These are phyloP conservation scores for Helicosporidium sp. DNA, from an alignment of 139 green algal genomes.

Conservation along the genomic window DNA sequence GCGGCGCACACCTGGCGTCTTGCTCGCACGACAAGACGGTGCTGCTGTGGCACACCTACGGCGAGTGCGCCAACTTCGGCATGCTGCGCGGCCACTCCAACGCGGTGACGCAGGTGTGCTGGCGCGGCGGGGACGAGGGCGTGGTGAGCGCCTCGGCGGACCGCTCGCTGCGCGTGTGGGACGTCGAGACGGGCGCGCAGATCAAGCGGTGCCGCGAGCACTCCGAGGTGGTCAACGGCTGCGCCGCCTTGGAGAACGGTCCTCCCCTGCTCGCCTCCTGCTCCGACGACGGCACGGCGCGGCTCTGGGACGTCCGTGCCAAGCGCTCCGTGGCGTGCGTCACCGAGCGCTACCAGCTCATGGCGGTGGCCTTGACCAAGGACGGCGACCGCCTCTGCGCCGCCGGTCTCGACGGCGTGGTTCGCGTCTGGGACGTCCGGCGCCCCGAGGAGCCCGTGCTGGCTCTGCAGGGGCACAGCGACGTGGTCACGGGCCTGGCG, in stretches of 20 bases:
- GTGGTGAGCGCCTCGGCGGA: constrained; percentile 66
- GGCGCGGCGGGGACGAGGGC: constrained; percentile 59
- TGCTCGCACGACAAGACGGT: constrained; percentile 62
- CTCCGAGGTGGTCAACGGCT: constrained; percentile 74
- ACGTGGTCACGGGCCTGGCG: constrained; percentile 64
- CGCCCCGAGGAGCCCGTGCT: constrained; percentile 33
- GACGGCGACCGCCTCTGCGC: constrained; percentile 72
- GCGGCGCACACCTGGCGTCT: constrained; percentile 55
- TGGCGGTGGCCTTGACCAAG: constrained; percentile 55
- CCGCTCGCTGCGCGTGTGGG: constrained; percentile 58
- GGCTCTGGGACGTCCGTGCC: constrained; percentile 76
- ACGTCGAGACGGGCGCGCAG: constrained; percentile 39
- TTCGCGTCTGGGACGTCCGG: constrained; percentile 76
- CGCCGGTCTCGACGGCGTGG: constrained; percentile 65
- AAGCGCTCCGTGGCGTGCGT: constrained; percentile 55
- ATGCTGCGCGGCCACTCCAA: constrained; percentile 95
- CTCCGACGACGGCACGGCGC: constrained; percentile 64
- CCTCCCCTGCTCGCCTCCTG: constrained; percentile 58
- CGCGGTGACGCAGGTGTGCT: constrained; percentile 77
- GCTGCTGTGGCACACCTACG: constrained; percentile 68
- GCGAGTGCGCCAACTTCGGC: constrained; percentile 83
- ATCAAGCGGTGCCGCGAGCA: constrained; percentile 79
- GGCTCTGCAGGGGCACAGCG: constrained; percentile 44
- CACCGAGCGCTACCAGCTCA: constrained; percentile 50
- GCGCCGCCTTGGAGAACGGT: constrained; percentile 42